Percentiles rank a stretch among this genome's conserved stretches.
phyloP scores from a whole-genome alignment of 1,284 basidiomycete species.

The Ganoderma resinaceum region DNA sequence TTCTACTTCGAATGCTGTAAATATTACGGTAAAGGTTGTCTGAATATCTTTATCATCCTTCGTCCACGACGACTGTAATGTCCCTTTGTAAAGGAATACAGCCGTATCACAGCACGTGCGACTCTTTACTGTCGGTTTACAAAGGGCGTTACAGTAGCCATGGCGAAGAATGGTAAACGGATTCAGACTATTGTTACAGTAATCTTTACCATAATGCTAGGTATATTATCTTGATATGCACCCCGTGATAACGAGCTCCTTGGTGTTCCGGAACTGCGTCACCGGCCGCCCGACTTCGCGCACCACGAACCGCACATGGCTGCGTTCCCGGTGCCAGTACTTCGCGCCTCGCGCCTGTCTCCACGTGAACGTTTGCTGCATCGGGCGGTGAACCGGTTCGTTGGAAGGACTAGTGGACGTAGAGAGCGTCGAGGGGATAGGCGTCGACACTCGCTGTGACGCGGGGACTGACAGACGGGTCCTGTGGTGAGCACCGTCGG shows the following conservation, averaged over 20 bases:
- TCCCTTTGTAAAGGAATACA: too few species aligned
- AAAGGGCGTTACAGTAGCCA: too few species aligned
- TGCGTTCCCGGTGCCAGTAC: conserved; percentile 18
- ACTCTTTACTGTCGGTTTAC: too few species aligned
- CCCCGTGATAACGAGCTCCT: conserved; percentile 16
- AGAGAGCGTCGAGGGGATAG: not conserved
- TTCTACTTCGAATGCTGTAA: too few species aligned
- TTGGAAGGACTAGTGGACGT: not conserved
- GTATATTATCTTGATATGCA: too few species aligned
- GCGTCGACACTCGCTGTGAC: not conserved
- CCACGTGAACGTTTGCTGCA: conserved; percentile 23
- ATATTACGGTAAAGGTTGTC: too few species aligned
- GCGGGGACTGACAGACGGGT: not conserved
- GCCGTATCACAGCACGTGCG: too few species aligned
- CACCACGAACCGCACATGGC: conserved; percentile 29
- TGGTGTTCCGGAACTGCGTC: conserved; percentile 17
- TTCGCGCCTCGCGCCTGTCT: not conserved
- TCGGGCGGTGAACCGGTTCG: not conserved
- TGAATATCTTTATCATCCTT: too few species aligned
- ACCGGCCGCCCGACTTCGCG: conserved; percentile 23
- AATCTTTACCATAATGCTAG: too few species aligned
- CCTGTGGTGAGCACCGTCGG: not conserved
- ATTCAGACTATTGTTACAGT: too few species aligned
- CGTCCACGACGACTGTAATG: too few species aligned
- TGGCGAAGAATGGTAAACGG: too few species aligned